These are phyloP conservation scores for Daldinia bambusicola DNA, from an alignment of 495 filamentous ascomycete species.

Conservation along the genomic window DNA sequence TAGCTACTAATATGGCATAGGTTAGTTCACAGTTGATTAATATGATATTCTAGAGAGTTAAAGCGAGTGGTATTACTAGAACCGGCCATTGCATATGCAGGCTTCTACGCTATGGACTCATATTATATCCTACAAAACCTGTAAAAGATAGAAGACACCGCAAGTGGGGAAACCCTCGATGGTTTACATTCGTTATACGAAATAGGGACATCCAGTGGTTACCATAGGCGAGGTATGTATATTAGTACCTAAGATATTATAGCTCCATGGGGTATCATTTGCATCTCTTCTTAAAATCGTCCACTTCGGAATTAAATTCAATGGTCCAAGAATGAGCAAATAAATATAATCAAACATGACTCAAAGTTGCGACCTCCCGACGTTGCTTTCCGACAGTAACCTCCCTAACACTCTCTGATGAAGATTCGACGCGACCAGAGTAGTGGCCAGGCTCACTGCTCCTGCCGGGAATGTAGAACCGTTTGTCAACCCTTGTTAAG, in stretches of 20 bases:
- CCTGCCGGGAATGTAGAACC: slow-evolving; percentile 73
- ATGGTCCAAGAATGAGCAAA: too few species aligned
- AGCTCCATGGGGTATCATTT: slow-evolving; percentile 24
- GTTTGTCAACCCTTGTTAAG: slow-evolving; percentile 72
- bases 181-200: too few species aligned
- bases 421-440: slow-evolving; percentile 33
- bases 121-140: too few species aligned
- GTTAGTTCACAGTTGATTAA: too few species aligned
- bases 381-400: slow-evolving; percentile 15
- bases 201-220: background rate
- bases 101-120: background rate
- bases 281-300: slow-evolving; percentile 9
- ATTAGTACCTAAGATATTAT: background rate
- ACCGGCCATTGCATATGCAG: background rate
- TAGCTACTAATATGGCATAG: background rate
- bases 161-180: too few species aligned
- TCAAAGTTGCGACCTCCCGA: slow-evolving; percentile 14
- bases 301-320: background rate
- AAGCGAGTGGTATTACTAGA: background rate
- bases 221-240: background rate
- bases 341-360: slow-evolving; percentile 14
- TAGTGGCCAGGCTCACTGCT: slow-evolving; percentile 55
- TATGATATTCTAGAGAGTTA: background rate
- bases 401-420: slow-evolving; percentile 11
- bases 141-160: too few species aligned